Percentiles rank a stretch among this genome's conserved stretches.
Evolutionary conservation across 495 filamentous ascomycete species (phyloP).

Genomic region (Parathielavia hyrcaniae): DNA sequence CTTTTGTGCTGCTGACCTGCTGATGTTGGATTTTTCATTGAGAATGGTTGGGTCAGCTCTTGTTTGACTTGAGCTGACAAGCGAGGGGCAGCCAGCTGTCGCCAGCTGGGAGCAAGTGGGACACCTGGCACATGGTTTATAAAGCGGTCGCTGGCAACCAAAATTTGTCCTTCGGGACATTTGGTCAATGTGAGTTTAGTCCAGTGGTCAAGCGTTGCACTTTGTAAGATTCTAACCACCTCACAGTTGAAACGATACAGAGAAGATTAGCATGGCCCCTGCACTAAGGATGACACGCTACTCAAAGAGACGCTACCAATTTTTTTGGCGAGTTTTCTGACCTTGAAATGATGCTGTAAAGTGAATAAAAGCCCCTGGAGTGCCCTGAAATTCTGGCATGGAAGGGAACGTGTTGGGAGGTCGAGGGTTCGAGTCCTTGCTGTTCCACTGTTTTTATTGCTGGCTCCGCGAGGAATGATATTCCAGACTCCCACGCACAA

Average conservation of each 20-base stretch:
- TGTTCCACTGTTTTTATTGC: not conserved
- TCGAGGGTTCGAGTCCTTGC: constrained; percentile 17
- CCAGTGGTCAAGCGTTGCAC: constrained; percentile 16
- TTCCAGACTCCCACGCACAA: not conserved
- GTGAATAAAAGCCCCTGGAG: not conserved
- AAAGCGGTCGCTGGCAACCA: not conserved
- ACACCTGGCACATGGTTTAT: constrained; percentile 1
- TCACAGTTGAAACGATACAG: constrained; percentile 44
- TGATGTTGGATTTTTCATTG: not conserved
- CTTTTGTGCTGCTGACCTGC: not conserved
- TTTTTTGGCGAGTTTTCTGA: constrained; percentile 45
- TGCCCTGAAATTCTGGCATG: not conserved
- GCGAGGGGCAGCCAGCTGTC: not conserved
- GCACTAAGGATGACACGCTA: constrained; percentile 99
- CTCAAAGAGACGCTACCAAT: constrained; percentile 93
- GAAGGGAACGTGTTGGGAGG: not conserved
- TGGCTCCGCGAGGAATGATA: no score
- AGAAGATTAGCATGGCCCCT: constrained; percentile 99
- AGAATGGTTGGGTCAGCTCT: not conserved
- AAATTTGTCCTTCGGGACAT: constrained; percentile 29
- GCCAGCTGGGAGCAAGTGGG: not conserved
- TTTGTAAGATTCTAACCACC: constrained; percentile 22
- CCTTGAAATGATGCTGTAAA: constrained; percentile 39
- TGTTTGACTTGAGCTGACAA: not conserved
- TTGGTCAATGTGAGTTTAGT: constrained; percentile 33